Evolutionary conservation across 371 early-diverging fungal genomes (phyloP).

Genomic region (Mucor plumbeus): DNA sequence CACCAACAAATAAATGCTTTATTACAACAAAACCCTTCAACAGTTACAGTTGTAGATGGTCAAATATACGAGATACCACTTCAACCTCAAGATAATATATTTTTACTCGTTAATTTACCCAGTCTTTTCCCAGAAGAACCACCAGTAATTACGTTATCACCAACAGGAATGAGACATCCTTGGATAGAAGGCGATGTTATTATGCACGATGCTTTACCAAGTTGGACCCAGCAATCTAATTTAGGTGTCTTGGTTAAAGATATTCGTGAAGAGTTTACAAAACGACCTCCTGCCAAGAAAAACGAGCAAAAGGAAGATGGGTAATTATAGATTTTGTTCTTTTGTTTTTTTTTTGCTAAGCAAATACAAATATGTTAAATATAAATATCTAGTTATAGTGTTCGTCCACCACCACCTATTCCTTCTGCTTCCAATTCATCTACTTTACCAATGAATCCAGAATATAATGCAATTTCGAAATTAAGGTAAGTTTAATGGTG

Average conservation of each 20-base stretch:
- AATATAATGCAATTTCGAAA: conserved; percentile 24
- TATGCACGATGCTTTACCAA: conserved; percentile 39
- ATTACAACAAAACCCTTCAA: conserved; percentile 37
- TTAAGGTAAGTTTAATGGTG: conserved; percentile 20
- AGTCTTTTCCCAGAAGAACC: conserved; percentile 60
- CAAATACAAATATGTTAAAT: neutral
- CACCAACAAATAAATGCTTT: conserved; percentile 49
- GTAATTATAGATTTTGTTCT: conserved; percentile 11
- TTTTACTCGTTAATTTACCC: conserved; percentile 51
- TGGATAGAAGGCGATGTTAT: conserved; percentile 62
- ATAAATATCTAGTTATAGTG: conserved; percentile 34
- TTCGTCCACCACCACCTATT: conserved; percentile 53
- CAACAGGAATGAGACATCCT: conserved; percentile 59
- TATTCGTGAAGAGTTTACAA: conserved; percentile 53
- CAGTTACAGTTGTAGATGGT: conserved; percentile 38
- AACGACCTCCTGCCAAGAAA: conserved; percentile 45
- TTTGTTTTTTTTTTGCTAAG: neutral
- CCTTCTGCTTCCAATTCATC: conserved; percentile 25
- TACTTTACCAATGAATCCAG: conserved; percentile 17
- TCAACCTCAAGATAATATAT: conserved; percentile 27
- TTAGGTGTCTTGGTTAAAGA: conserved; percentile 59
- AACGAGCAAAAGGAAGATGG: conserved; percentile 25
- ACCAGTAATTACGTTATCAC: conserved; percentile 63
- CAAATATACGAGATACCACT: conserved; percentile 51
- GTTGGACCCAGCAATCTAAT: conserved; percentile 39